A percentile compares a stretch with the other conserved stretches of the same genome.
These are phyloP conservation scores for Plasmodium sp. DNA, from an alignment of 169 alveolate genomes.

Conservation along the genomic window DNA sequence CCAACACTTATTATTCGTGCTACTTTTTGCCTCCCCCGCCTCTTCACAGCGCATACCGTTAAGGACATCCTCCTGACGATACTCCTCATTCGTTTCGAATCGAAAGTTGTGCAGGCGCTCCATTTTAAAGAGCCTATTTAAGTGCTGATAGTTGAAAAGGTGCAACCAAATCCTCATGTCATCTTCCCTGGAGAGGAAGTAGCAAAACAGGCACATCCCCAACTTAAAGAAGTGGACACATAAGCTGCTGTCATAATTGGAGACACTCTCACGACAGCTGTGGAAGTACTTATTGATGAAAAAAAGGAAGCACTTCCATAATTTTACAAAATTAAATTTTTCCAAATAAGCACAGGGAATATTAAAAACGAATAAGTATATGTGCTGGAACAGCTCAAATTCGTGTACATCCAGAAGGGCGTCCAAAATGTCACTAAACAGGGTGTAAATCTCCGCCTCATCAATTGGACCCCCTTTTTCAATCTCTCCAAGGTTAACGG, in stretches of 20 bases:
- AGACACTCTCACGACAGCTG: slow-evolving; percentile 9
- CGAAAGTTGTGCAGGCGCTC: slow-evolving; percentile 2
- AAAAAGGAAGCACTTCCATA: slow-evolving; percentile 8
- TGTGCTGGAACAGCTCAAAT: slow-evolving; percentile 48
- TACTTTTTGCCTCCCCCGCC: background rate
- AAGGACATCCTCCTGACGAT: slow-evolving; percentile 15
- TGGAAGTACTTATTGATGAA: slow-evolving; percentile 22
- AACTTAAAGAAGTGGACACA: slow-evolving; percentile 28
- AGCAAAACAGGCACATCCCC: slow-evolving; percentile 38
- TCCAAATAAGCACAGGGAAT: slow-evolving; percentile 28
- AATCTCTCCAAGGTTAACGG: background rate
- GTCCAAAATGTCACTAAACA: slow-evolving; percentile 18
- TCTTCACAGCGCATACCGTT: background rate
- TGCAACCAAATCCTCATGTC: slow-evolving; percentile 32
- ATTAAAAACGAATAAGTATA: slow-evolving; percentile 42
- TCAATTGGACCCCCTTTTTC: background rate
- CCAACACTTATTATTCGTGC: background rate
- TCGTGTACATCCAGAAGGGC: slow-evolving; percentile 18
- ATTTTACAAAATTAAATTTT: slow-evolving; percentile 47
- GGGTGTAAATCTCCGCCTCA: background rate
- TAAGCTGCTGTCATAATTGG: slow-evolving; percentile 50
- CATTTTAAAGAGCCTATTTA: slow-evolving; percentile 16
- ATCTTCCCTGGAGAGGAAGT: slow-evolving; percentile 1
- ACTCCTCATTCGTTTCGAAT: slow-evolving; percentile 6
- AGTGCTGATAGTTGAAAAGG: slow-evolving; percentile 38